These are phyloP conservation scores for Exutisphaerella laricina DNA, from an alignment of 2,329 filamentous ascomycete species.

Conservation along the genomic window DNA sequence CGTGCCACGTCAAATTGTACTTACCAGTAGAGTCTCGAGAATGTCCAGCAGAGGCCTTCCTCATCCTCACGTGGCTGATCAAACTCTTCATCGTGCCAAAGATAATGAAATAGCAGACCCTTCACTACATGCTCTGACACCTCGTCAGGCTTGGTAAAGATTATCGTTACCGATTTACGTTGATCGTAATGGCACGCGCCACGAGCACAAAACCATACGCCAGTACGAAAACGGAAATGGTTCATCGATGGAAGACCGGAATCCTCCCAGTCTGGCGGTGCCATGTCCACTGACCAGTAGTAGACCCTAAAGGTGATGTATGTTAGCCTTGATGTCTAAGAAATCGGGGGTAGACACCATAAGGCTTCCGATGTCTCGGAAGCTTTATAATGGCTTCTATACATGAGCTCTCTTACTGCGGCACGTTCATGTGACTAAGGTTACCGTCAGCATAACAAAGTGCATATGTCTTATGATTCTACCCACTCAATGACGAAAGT, in stretches of 20 bases:
- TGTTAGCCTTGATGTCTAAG: no score
- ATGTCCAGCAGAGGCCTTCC: slow-evolving; percentile 35
- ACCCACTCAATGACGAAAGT: slow-evolving; percentile 33
- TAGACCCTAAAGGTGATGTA: no score
- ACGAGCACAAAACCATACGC: slow-evolving; percentile 33
- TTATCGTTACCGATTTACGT: slow-evolving; percentile 30
- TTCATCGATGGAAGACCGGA: slow-evolving; percentile 27
- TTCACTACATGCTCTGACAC: slow-evolving; percentile 33
- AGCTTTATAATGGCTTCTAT: no score
- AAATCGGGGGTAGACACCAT: no score
- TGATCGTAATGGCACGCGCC: slow-evolving; percentile 31
- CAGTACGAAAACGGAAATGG: slow-evolving; percentile 32
- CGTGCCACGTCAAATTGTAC: no score
- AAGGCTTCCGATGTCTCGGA: no score
- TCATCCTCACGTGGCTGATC: slow-evolving; percentile 31
- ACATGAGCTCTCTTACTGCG: no score
- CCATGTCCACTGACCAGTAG: slow-evolving; percentile 34
- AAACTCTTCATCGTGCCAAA: slow-evolving; percentile 32
- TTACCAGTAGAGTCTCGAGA: slow-evolving; percentile 29
- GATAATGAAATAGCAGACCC: slow-evolving; percentile 30
- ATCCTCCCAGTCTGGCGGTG: slow-evolving; percentile 26
- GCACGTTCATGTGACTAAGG: slow-evolving; percentile 33
- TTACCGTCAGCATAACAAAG: background rate
- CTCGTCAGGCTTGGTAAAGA: slow-evolving; percentile 31
- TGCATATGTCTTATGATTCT: background rate